A percentile compares a stretch with the other conserved stretches of the same genome.
Evolutionary conservation across 805 yeast species (phyloP).

Genomic region (Vanderwaltozyma verrucispora): DNA sequence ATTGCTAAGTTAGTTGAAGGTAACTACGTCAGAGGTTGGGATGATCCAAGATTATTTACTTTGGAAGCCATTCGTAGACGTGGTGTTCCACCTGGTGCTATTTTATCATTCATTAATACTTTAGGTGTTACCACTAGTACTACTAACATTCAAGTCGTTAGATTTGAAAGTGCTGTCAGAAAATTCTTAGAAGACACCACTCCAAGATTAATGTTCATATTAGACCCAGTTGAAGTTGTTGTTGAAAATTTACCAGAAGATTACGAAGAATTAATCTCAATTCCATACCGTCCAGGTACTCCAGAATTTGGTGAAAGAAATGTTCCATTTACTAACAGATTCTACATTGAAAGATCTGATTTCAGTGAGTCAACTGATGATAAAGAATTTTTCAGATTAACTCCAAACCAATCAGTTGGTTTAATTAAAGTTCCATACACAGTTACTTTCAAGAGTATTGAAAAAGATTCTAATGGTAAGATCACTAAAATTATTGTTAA

Average conservation of each 20-base stretch:
- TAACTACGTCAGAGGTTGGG: conserved; percentile 86
- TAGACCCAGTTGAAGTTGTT: conserved; percentile 76
- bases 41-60: conserved; percentile 88
- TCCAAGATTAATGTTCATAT: conserved; percentile 89
- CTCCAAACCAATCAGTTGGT: conserved; percentile 93
- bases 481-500: conserved; percentile 64
- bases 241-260: conserved; percentile 74
- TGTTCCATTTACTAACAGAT: conserved; percentile 63
- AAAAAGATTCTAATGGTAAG: conserved; percentile 45
- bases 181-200: conserved; percentile 79
- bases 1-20: conserved; percentile 86
- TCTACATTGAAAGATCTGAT: conserved; percentile 85
- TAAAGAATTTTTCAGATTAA: conserved; percentile 80
- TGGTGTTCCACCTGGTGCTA: conserved; percentile 98
- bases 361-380: conserved; percentile 52
- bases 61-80: conserved; percentile 91
- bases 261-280: conserved; percentile 54
- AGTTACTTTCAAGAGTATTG: conserved; percentile 58
- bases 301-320: conserved; percentile 65
- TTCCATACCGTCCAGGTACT: conserved; percentile 87
- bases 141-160: conserved; percentile 77
- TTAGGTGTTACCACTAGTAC: conserved; percentile 94
- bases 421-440: conserved; percentile 83
- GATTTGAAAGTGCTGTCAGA: conserved; percentile 88
- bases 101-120: conserved; percentile 83